phyloP scores from a whole-genome alignment of 495 filamentous ascomycete genomes.

The Daldinia concentrica region DNA sequence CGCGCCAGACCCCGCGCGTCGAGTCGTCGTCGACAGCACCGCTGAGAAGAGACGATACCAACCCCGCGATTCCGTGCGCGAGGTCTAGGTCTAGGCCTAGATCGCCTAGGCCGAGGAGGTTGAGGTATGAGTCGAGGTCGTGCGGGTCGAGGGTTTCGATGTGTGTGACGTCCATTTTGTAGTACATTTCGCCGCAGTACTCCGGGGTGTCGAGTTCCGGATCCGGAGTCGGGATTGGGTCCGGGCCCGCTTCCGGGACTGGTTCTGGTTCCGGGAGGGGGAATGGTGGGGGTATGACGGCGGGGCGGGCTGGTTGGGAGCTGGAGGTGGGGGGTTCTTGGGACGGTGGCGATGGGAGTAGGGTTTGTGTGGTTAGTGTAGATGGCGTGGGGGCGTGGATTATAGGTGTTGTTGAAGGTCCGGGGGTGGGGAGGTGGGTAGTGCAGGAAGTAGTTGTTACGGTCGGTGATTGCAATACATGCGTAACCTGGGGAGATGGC shows the following conservation, averaged over 20 bases:
- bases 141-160: constrained; percentile 29
- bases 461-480: neutral
- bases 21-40: constrained; percentile 27
- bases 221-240: neutral
- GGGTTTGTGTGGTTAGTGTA: neutral
- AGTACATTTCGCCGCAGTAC: constrained; percentile 31
- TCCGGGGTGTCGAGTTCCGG: neutral
- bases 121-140: constrained; percentile 22
- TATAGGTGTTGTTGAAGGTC: neutral
- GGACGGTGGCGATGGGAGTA: neutral
- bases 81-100: constrained; percentile 8
- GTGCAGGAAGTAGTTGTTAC: neutral
- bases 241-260: neutral
- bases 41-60: neutral
- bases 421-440: neutral
- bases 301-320: neutral
- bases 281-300: neutral
- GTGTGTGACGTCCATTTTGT: constrained; percentile 30
- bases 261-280: neutral
- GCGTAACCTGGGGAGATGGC: neutral
- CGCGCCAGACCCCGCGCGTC: constrained; percentile 5
- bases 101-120: constrained; percentile 5
- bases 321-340: neutral
- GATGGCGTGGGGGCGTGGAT: neutral
- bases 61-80: constrained; percentile 15